phyloP scores from a whole-genome alignment of 129 eudicot genomes.

The Sambucus nigra region DNA sequence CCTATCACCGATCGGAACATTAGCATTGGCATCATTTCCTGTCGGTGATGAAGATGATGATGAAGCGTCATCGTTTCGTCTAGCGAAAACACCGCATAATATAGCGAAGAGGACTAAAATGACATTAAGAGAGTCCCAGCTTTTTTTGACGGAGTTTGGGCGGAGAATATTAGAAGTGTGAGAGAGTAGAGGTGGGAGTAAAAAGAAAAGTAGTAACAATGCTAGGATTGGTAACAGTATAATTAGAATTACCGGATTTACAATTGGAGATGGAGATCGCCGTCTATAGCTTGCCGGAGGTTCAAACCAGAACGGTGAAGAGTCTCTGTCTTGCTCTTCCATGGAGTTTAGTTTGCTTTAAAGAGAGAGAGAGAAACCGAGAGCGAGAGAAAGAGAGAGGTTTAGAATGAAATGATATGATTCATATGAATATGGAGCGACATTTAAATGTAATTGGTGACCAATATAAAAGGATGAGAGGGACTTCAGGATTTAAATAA shows the following conservation, averaged over 20 bases:
- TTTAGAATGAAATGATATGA: neutral
- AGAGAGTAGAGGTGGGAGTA: conserved; percentile 43
- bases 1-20: conserved; percentile 10
- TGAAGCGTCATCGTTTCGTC: conserved; percentile 43
- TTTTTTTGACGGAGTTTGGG: conserved; percentile 41
- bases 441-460: neutral
- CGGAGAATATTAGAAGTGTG: conserved; percentile 39
- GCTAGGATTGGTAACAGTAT: conserved; percentile 41
- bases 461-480: neutral
- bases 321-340: conserved; percentile 53
- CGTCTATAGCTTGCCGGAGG: conserved; percentile 37
- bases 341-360: conserved; percentile 15
- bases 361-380: neutral
- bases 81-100: conserved; percentile 66
- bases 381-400: neutral
- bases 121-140: conserved; percentile 68
- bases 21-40: neutral
- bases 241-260: conserved; percentile 56
- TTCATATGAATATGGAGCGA: neutral
- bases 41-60: neutral
- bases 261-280: conserved; percentile 22
- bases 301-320: conserved; percentile 44
- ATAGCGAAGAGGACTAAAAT: conserved; percentile 54
- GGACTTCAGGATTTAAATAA: neutral
- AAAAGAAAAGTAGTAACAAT: conserved; percentile 30